Base-by-base conservation (phyloP, 2,329 filamentous ascomycete species). In the Phyllosticta citrichinensis region DNA sequence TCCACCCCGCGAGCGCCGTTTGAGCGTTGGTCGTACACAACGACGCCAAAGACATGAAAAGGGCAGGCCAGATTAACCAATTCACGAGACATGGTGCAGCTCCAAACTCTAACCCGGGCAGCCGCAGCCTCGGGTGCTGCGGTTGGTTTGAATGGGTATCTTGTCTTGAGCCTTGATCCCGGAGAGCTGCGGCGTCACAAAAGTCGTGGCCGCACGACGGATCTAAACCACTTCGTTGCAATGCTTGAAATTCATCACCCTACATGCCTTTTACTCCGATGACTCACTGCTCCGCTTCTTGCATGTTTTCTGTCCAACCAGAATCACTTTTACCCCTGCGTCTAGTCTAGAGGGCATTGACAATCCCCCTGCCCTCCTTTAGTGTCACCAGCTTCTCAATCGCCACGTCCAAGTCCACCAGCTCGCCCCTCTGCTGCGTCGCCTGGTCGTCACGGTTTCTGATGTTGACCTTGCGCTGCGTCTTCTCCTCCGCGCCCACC, bases 391-490 rank as follows among this genome's bases (percentile, higher is more conserved):
- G 72, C 74, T 83, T 82, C 67, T 74, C 70, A 20, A 86, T 75
- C 17, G 79, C 83, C 68, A 82, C 82, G 52, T 85, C 80, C 2
- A 87, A 74, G 12, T 83, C 81, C 35, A 87, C 74, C 68, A 86
- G 77, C 65, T 84, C 79, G 27, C 84, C 84, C 75, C 83, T 79
- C 65, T 83, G 80, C 72, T 87, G 84, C 10, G 81, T 84, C 52
- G 78, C 76, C 19, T 81, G 82, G 65, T 86, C 82, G 67, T 87
- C 84, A 57, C 84, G 76, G 71, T 86, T 86, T 52, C 84, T 78
- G 66, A 86, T 83, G 69, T 87, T 87, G 64, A 86, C 83, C 3
- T 80, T 79, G 62, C 81, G 76, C 20, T 74, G 75, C 64, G 85
- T 79, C 71, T 79, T 81, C 74, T 87, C 84, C 68, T 83, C 76